Conservation (phyloP, 768 basidiomycete species). For the Kwoniella newhampshirensis region DNA sequence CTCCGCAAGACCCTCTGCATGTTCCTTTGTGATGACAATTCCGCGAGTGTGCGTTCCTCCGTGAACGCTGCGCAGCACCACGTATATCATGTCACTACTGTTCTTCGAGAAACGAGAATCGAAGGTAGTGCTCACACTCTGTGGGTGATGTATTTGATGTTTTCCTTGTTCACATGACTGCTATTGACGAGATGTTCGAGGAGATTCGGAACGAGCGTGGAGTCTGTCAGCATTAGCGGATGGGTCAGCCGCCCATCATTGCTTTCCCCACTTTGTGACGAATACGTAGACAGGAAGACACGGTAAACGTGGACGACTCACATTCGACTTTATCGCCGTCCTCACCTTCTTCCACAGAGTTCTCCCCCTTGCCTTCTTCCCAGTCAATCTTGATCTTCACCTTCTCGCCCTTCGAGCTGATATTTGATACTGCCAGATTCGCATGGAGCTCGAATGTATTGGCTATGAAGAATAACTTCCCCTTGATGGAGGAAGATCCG, state of each 20-base stretch:
- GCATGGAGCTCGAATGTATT: slow-evolving; percentile 37
- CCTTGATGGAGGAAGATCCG: slow-evolving; percentile 83
- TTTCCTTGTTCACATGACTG: slow-evolving; percentile 35
- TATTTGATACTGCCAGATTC: slow-evolving; percentile 35
- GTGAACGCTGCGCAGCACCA: slow-evolving; percentile 70
- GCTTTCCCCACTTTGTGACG: too few species aligned
- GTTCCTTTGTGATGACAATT: slow-evolving; percentile 65
- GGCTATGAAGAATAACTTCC: slow-evolving; percentile 61
- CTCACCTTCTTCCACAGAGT: slow-evolving; percentile 41
- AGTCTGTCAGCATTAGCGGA: too few species aligned
- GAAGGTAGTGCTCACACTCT: slow-evolving; percentile 43
- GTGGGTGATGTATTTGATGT: slow-evolving; percentile 54
- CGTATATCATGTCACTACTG: too few species aligned
- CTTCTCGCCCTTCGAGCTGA: slow-evolving; percentile 52
- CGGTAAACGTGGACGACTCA: slow-evolving; percentile 20
- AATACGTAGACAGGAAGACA: neutral
- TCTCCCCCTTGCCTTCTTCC: slow-evolving; percentile 30
- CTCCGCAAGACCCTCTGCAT: slow-evolving; percentile 69
- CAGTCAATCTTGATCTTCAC: slow-evolving; percentile 54
- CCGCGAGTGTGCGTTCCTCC: slow-evolving; percentile 77
- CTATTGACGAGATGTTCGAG: slow-evolving; percentile 37
- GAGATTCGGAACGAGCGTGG: slow-evolving; percentile 43
- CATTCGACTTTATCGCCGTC: slow-evolving; percentile 47
- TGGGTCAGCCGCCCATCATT: too few species aligned
- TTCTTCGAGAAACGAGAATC: slow-evolving; percentile 55